Evolutionary conservation across 2,329 filamentous ascomycete genomes (phyloP), one percentile per base, ranked within the genome.

Genomic region (Davidsoniella eucalypti): DNA sequence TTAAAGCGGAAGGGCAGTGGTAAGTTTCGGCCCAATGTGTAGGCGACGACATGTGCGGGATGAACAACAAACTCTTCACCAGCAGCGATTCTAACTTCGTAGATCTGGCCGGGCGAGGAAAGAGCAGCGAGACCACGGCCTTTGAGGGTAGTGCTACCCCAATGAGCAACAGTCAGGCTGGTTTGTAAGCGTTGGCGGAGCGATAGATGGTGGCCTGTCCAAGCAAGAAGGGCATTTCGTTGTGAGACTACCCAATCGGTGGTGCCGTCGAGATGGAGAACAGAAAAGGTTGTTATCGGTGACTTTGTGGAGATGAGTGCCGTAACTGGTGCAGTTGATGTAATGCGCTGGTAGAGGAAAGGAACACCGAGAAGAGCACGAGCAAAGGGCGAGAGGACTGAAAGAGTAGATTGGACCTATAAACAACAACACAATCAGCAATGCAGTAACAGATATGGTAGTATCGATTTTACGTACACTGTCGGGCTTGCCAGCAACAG

Each of bases 211-310:
- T 94, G 85, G 25, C 92, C 92, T 0, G 90, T 94, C 92, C 92
- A 98, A 50, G 92, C 92, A n/a, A 96, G 72, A 49, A 98, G 71
- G 1, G 87, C 87, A 56, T 85, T 82, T 55, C 86, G 76, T 63
- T 96, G 88, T 5, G 86, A 76, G 7, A 98, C 70, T 71, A 94
- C 85, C 90, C 92, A 98, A 67, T 98, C 92, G 52, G 87, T 81
- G 4, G 87, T 87, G 52, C 92, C 92, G 68, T 98, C 87, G 47
- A 98, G 76, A 61, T 90, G 84, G 23, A 98, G 73, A 6, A 94
- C 78, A 10, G 84, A 80, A 58, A 98, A 88, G 5, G 87, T 88
- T 1, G 88, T 92, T 48, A 82, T 80, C 4, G 86, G 79, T 4
- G 87, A 87, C 63, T 87, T 92, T 21, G 90, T 87, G 26, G 85